Conservation (phyloP, 257 asterid genomes). For the Penstemon davidsonii region DNA sequence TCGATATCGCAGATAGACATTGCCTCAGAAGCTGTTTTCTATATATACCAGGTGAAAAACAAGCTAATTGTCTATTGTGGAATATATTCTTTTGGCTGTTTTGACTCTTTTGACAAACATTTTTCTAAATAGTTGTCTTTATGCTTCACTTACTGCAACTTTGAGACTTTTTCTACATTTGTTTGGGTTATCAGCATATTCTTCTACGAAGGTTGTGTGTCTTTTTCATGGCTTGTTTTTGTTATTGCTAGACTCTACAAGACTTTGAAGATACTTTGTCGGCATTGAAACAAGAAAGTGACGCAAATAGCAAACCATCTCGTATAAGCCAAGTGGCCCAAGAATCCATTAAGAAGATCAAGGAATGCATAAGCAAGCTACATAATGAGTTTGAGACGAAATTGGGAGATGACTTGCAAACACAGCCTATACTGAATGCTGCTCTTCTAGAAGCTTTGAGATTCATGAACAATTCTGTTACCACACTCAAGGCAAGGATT, state of each 20-base stretch:
- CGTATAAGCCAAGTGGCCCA: slow-evolving; percentile 46
- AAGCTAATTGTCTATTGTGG: too few species aligned
- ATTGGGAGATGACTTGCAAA: slow-evolving; percentile 82
- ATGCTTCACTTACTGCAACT: neutral
- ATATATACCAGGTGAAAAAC: slow-evolving; percentile 63
- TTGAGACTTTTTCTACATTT: neutral
- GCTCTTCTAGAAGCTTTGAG: slow-evolving; percentile 67
- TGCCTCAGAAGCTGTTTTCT: slow-evolving; percentile 77
- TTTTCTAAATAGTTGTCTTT: neutral
- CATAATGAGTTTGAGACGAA: slow-evolving; percentile 58
- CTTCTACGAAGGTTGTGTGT: too few species aligned
- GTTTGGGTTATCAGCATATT: neutral
- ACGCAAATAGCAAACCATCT: slow-evolving; percentile 33
- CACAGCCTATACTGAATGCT: slow-evolving; percentile 62
- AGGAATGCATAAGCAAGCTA: slow-evolving; percentile 53
- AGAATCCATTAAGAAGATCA: slow-evolving; percentile 59
- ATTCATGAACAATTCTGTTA: slow-evolving; percentile 50
- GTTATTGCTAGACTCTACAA: slow-evolving; percentile 58
- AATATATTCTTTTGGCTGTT: neutral
- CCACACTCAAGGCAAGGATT: slow-evolving; percentile 52
- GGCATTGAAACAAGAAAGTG: slow-evolving; percentile 41
- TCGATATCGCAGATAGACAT: slow-evolving; percentile 67
- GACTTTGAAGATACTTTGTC: slow-evolving; percentile 55
- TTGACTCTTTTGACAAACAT: neutral
- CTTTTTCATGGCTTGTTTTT: neutral